Base-by-base conservation (phyloP, 2,329 filamentous ascomycete genomes). In the Xenoacremonium recifei region DNA sequence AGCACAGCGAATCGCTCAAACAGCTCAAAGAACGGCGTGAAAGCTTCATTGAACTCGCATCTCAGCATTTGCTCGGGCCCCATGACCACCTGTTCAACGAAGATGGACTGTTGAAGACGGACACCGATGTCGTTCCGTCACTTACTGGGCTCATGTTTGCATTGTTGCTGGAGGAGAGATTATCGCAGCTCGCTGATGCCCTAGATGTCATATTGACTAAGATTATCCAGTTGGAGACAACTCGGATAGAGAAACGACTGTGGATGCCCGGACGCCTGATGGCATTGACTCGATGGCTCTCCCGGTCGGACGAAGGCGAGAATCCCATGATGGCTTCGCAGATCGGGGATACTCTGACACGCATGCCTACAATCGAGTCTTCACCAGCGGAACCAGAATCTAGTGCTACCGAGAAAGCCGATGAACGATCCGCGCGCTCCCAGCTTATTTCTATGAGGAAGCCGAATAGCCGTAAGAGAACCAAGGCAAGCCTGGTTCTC, bases 381-480 rank as follows among this genome's bases (percentile, higher is more conserved):
- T 13, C 23, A 12, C 21, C 18, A 4, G 33, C 34, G 6, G 19
- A 33, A 5, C 6, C 36, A 4, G 18, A 21, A 6, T 10, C 29
- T 19, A 29, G 21, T 3, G 6, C 25, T 7, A 16, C 18, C 20
- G 25, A 17, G n/a, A 5, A 23, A 9, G 16, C 33, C 1, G 12
- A 20, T 10, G 13, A 13, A 15, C 39, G 23, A 18, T 46, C 40
- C 2, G 41, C 40, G 16, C 44, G 40, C 9, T 32, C 11, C 4
- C 36, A 46, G 16, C 12, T 46, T 15, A 16, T 30, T 19, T 13
- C 37, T 5, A 47, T 44, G 44, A 31, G 34, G 21, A 40, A 16
- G 2, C 44, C 44, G 3, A 47, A 43, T 16, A 44, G 44, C 32
- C 40, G 44, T 4, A 37, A 30, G n/a, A 34, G 44, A 19, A 47